phyloP scores from a whole-genome alignment of 176 grass and related monocot genomes.

The Triticum timopheevii region DNA sequence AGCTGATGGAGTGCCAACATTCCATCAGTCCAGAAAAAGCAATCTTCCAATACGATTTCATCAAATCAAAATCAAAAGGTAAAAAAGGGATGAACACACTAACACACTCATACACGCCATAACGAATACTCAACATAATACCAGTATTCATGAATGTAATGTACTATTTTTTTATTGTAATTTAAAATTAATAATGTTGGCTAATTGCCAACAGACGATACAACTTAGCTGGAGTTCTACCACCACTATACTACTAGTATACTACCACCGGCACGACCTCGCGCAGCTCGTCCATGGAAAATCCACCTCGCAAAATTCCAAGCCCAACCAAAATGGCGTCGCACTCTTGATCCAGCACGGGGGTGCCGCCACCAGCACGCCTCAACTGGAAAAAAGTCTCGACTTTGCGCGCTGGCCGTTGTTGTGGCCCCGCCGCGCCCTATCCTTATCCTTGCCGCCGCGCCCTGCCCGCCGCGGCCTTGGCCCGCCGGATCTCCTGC shows the following conservation, averaged over 20 bases:
- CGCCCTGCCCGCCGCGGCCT: slow-evolving; percentile 23
- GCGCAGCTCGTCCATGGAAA: not conserved
- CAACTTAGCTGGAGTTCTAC: not conserved
- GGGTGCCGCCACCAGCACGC: not conserved
- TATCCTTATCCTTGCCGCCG: slow-evolving; percentile 14
- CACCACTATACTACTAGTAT: not conserved
- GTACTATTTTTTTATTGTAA: not conserved
- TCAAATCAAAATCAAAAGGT: not conserved
- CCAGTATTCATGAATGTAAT: not conserved
- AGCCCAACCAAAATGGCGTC: not conserved
- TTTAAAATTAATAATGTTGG: not conserved
- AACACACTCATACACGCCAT: not conserved
- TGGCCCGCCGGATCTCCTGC: slow-evolving; percentile 30
- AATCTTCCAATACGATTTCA: not conserved
- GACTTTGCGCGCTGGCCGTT: slow-evolving; percentile 1
- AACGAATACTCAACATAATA: not conserved
- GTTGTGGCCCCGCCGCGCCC: not conserved
- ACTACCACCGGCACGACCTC: not conserved
- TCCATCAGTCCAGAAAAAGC: too few relatives aligned
- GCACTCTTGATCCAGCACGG: not conserved
- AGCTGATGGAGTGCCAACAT: too few relatives aligned
- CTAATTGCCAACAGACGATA: not conserved
- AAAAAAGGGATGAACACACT: not conserved
- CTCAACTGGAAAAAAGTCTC: not conserved
- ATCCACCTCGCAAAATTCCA: not conserved